These are phyloP conservation scores for Fusarium ambrosium DNA, from an alignment of 2,329 filamentous ascomycete species.

Conservation along the genomic window DNA sequence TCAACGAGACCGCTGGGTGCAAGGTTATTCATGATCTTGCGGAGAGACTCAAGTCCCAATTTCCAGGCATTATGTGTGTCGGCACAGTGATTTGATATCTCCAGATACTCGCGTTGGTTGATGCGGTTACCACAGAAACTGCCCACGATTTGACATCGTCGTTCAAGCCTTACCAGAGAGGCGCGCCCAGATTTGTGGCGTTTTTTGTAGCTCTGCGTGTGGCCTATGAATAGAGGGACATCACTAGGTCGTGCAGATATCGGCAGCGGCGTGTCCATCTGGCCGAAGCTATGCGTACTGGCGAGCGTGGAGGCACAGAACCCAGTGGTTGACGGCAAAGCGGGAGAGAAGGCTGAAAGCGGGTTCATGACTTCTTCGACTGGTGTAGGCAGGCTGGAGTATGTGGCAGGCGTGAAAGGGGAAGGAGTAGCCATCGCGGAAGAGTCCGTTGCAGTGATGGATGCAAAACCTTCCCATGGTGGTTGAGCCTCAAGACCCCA, in stretches of 20 bases:
- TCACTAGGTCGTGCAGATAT: not conserved
- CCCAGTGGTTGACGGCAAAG: not conserved
- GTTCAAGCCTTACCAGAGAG: conserved; percentile 24
- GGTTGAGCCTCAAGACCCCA: not conserved
- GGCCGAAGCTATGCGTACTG: not conserved
- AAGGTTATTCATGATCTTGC: conserved; percentile 33
- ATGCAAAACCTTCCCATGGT: not conserved
- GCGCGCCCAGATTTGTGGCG: conserved; percentile 22
- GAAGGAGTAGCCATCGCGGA: not conserved
- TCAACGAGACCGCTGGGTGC: conserved; percentile 20
- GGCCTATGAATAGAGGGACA: conserved; percentile 16
- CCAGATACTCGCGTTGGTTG: not conserved
- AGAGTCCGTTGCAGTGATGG: not conserved
- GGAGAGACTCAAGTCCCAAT: conserved; percentile 29
- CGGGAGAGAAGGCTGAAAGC: not conserved
- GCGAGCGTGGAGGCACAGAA: not conserved
- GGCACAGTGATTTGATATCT: conserved; percentile 18
- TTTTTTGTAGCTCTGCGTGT: conserved; percentile 19
- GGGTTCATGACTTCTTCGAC: conserved; percentile 2
- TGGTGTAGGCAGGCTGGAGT: not conserved
- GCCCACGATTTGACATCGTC: conserved; percentile 18
- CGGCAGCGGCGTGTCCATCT: not conserved
- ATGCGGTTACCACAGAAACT: conserved; percentile 10
- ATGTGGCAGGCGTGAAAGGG: not conserved
- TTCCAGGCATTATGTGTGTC: conserved; percentile 14